A percentile compares a stretch with the other conserved stretches of the same genome.
Evolutionary conservation across 495 filamentous ascomycete species (phyloP).

Genomic region (Chaetomidium leptoderma): DNA sequence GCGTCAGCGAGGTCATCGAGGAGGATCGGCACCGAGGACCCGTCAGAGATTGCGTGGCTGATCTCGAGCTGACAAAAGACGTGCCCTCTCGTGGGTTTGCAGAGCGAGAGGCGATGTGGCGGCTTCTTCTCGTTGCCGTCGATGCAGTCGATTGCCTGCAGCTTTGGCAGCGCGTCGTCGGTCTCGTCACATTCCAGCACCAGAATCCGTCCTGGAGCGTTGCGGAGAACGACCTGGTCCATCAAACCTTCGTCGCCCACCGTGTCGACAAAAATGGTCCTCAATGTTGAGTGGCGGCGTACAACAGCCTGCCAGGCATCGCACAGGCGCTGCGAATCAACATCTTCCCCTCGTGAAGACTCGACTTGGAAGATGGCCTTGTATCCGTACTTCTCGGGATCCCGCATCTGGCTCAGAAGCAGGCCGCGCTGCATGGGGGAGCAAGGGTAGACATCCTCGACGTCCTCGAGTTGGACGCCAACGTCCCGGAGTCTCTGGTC

Average conservation of each 20-base stretch:
- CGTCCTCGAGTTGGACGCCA: constrained; percentile 12
- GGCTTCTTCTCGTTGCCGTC: constrained; percentile 39
- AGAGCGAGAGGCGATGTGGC: constrained; percentile 49
- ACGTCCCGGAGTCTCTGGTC: no score
- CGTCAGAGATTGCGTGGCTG: constrained; percentile 56
- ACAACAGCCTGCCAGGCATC: constrained; percentile 32
- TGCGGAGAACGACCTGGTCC: constrained; percentile 50
- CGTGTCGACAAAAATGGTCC: constrained; percentile 52
- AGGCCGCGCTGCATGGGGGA: constrained; percentile 68
- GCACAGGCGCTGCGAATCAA: background rate
- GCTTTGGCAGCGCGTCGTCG: background rate
- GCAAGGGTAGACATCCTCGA: constrained; percentile 65
- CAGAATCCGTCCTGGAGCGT: constrained; percentile 33
- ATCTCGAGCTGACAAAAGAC: constrained; percentile 51
- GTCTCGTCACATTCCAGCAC: constrained; percentile 39
- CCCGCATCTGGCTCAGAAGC: constrained; percentile 38
- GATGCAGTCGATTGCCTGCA: constrained; percentile 11
- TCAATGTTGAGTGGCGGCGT: constrained; percentile 45
- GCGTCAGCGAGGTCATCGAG: constrained; percentile 1
- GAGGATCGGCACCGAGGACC: constrained; percentile 17
- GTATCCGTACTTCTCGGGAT: constrained; percentile 3
- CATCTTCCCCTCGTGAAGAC: background rate
- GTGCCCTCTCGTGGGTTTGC: constrained; percentile 38
- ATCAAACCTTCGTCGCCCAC: constrained; percentile 19
- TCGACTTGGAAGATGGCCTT: constrained; percentile 2